These are phyloP conservation scores for Neurospora sp. DNA, from an alignment of 2,329 filamentous ascomycete genomes.

Conservation along the genomic window DNA sequence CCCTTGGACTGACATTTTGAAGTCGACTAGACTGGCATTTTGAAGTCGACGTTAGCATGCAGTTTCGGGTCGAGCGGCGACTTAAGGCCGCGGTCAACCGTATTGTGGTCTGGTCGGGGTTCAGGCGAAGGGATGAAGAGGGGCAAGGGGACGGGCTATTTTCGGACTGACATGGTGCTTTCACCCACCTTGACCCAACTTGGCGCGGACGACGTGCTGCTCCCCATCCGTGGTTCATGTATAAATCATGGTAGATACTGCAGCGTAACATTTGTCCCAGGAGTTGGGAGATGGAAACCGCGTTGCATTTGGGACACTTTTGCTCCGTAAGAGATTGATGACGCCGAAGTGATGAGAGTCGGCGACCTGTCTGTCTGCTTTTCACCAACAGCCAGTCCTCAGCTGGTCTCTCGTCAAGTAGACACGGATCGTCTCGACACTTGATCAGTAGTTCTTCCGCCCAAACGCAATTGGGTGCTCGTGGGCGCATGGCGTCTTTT, in stretches of 20 bases:
- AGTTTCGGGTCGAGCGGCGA: slow-evolving; percentile 16
- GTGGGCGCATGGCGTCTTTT: neutral
- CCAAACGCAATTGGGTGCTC: neutral
- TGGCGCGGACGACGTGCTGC: neutral
- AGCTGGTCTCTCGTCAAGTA: neutral
- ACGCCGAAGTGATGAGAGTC: neutral
- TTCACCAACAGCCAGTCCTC: neutral
- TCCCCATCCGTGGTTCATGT: slow-evolving; percentile 5
- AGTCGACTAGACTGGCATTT: neutral
- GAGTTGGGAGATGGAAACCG: slow-evolving; percentile 5
- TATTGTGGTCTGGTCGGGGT: slow-evolving; percentile 2
- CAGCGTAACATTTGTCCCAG: slow-evolving; percentile 6
- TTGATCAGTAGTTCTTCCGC: neutral
- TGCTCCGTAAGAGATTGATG: neutral
- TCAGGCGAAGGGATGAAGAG: slow-evolving; percentile 2
- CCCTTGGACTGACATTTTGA: neutral
- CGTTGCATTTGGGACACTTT: slow-evolving; percentile 8
- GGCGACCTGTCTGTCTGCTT: neutral
- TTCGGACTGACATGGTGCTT: slow-evolving; percentile 16
- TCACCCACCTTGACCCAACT: slow-evolving; percentile 3
- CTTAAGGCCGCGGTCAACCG: slow-evolving; percentile 17
- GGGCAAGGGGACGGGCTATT: slow-evolving; percentile 14
- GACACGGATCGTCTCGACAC: neutral
- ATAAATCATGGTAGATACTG: slow-evolving; percentile 12
- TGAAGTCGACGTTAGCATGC: neutral